Evolutionary conservation across 306 rosid species (phyloP).

Genomic region (Biancaea sappan): DNA sequence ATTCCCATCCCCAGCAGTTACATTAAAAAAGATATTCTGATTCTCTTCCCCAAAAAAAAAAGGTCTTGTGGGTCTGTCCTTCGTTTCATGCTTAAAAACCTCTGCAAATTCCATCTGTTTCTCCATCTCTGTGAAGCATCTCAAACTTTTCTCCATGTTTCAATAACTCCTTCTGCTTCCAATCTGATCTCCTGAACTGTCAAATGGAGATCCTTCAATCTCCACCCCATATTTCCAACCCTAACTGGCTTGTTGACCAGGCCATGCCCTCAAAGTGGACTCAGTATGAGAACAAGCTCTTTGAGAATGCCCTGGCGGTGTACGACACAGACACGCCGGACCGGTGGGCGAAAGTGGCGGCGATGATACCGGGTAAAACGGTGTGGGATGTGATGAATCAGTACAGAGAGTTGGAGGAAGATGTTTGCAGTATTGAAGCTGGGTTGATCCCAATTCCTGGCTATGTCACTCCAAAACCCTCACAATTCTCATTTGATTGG

Average conservation of each 20-base stretch:
- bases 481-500: conserved; percentile 86
- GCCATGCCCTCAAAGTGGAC: conserved; percentile 70
- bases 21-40: conserved; percentile 81
- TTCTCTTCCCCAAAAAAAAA: conserved; percentile 44
- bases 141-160: no score
- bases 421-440: conserved; percentile 81
- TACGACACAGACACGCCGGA: conserved; percentile 80
- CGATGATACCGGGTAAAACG: conserved; percentile 79
- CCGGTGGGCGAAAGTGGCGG: conserved; percentile 83
- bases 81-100: conserved; percentile 42
- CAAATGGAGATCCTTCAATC: conserved; percentile 79
- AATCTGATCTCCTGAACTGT: conserved; percentile 57
- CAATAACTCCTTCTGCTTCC: conserved; percentile 18
- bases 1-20: no score
- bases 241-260: conserved; percentile 58
- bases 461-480: conserved; percentile 35
- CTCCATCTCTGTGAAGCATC: conserved; percentile 43
- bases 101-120: conserved; percentile 34
- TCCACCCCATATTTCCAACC: conserved; percentile 47
- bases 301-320: conserved; percentile 89
- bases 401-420: conserved; percentile 75
- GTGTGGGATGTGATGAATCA: conserved; percentile 70
- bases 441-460: conserved; percentile 84
- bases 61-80: conserved; percentile 56
- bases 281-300: conserved; percentile 77